phyloP scores from a whole-genome alignment of 164 flowering plant genomes.

The Stephania japonica region DNA sequence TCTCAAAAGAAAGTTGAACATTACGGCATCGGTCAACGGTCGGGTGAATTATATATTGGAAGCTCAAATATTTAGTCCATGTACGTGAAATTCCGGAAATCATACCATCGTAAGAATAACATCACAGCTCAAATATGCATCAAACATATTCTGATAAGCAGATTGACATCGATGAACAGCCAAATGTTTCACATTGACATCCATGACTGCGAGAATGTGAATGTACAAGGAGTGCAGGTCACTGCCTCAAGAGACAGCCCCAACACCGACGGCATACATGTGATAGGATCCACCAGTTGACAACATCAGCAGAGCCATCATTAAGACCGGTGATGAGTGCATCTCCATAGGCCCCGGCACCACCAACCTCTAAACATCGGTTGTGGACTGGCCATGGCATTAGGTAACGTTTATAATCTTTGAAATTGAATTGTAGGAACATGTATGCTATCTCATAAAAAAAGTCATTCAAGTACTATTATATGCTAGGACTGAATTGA shows the following conservation, averaged over 20 bases:
- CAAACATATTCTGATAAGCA: slow-evolving; percentile 17
- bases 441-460: too few relatives aligned
- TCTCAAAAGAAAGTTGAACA: too few relatives aligned
- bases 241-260: slow-evolving; percentile 10
- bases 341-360: slow-evolving; percentile 19
- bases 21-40: too few relatives aligned
- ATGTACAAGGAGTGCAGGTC: slow-evolving; percentile 6
- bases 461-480: background rate
- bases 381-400: slow-evolving; percentile 21
- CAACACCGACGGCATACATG: slow-evolving; percentile 18
- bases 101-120: background rate
- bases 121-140: background rate
- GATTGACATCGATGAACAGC: slow-evolving; percentile 42
- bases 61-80: too few relatives aligned
- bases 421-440: too few relatives aligned
- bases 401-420: background rate
- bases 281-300: slow-evolving; percentile 6
- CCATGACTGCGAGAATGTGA: slow-evolving; percentile 28
- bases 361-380: slow-evolving; percentile 6
- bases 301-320: slow-evolving; percentile 4
- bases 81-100: too few relatives aligned
- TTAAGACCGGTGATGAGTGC: slow-evolving; percentile 18
- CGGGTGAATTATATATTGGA: too few relatives aligned
- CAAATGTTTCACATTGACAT: slow-evolving; percentile 33
- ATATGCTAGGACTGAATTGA: background rate